phyloP scores from a whole-genome alignment of 179 eudicot species.

The Gypsophila paniculata region DNA sequence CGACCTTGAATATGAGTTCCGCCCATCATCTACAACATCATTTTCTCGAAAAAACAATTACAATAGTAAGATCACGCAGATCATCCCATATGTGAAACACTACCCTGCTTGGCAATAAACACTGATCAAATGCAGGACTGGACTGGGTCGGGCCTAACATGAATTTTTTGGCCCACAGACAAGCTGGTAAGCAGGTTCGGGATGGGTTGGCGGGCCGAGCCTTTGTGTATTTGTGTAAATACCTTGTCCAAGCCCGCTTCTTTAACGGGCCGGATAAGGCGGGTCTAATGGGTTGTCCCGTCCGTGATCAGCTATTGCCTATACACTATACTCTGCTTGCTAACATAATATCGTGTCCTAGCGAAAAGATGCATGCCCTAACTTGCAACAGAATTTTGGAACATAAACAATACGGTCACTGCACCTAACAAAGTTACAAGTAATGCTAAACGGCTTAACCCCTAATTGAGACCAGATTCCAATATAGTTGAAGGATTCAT shows the following conservation, averaged over 20 bases:
- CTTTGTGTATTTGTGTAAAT: no score
- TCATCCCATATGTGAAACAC: not conserved
- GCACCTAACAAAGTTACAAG: no score
- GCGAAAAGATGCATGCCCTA: not conserved
- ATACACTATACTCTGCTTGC: not conserved
- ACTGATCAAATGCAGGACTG: no score
- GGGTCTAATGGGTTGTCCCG: no score
- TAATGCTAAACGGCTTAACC: not conserved
- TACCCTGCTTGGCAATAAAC: not conserved
- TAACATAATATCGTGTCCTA: not conserved
- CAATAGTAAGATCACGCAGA: not conserved
- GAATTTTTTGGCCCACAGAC: no score
- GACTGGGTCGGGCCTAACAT: no score
- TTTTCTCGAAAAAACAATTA: not conserved
- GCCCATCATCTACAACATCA: not conserved
- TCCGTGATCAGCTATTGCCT: no score
- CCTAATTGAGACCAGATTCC: constrained; percentile 5
- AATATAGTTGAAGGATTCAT: not conserved
- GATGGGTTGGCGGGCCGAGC: no score
- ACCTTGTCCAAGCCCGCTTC: no score
- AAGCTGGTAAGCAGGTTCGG: no score
- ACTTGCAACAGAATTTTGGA: not conserved
- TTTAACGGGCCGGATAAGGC: no score
- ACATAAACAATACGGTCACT: not conserved
- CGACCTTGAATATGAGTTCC: not conserved